Base-by-base conservation (phyloP, 768 basidiomycete species). In the Cystofilobasidium bisporidii region DNA sequence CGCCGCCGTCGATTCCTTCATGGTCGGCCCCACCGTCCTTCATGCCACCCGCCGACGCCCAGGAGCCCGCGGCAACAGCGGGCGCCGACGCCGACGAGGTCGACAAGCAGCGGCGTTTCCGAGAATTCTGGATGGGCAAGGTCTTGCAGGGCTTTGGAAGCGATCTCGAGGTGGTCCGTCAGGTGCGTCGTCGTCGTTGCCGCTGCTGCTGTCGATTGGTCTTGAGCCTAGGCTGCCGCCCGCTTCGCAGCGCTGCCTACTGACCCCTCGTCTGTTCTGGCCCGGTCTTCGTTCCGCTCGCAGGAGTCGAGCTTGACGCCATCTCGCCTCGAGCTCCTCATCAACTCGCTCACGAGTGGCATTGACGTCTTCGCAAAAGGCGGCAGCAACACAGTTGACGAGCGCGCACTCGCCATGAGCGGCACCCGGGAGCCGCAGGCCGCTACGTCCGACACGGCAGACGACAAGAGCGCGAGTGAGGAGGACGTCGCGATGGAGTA, bases 121-220 rank as follows among this genome's bases (percentile, higher is more conserved):
- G 86, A 64, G 85, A 86, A 75, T 91, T 91, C 73, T 91, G 89
- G 89, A 89, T 91, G 88, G 78, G 83, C 2, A 84, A 86, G 0
- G 82, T 91, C 10, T 87, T 85, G 1, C 87, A 90, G 74, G 88
- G 84, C 15, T 92, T 91, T 77, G 83, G 83, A 70, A 85, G 87
- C 56, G 90, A 91, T 75, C 79, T 91, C n/a, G 88, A 89, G 72
- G 82, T 85, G 72, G 85, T 91, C 72, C 84, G 86, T 38, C 88
- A 89, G 81, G 89, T 87, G 62, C 45, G 81, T 76, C 60, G 50
- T 36, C 6, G 17, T n/a, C 50, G 18, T 18, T 70, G 17, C 28
- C n/a, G 14, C 15, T 38, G 8, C 47, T 28, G 38, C 24, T 22
- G 38, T 41, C 30, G 26, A 36, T 5, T 12, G 36, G 36, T 36